phyloP scores from a whole-genome alignment of 2,329 filamentous ascomycete species.

The Hypoxylon sp. region DNA sequence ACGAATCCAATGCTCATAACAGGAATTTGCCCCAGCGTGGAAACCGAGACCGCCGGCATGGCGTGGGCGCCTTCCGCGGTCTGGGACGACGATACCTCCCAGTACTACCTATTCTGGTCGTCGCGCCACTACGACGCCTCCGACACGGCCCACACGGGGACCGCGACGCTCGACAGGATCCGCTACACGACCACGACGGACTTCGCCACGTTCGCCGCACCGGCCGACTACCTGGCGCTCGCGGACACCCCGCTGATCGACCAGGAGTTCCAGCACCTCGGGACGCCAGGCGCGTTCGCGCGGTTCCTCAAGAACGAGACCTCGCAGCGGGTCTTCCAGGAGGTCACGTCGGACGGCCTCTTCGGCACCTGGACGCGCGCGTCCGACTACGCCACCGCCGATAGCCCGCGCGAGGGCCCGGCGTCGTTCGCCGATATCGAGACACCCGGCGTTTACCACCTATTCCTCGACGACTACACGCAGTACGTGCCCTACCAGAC shows the following conservation, averaged over 20 bases:
- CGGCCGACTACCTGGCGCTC: constrained; percentile 58
- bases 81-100: constrained; percentile 51
- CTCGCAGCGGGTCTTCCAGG: constrained; percentile 60
- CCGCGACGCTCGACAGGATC: constrained; percentile 56
- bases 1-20: constrained; percentile 1
- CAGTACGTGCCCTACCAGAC: constrained; percentile 60
- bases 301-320: constrained; percentile 65
- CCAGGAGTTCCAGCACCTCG: constrained; percentile 60
- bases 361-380: constrained; percentile 62
- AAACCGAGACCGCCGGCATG: constrained; percentile 53
- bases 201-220: constrained; percentile 60
- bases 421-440: constrained; percentile 54
- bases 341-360: constrained; percentile 57
- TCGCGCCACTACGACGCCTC: constrained; percentile 57
- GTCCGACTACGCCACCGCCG: constrained; percentile 50
- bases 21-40: constrained; percentile 44
- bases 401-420: constrained; percentile 53
- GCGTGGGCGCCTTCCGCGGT: constrained; percentile 55
- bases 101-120: constrained; percentile 63
- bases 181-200: constrained; percentile 64
- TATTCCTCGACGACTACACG: constrained; percentile 60
- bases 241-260: constrained; percentile 61
- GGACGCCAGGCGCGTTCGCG: constrained; percentile 54
- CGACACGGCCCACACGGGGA: constrained; percentile 60
- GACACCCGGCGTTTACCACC: constrained; percentile 52